Evolutionary conservation across 805 yeast species (phyloP).

Genomic region (Priceomyces castillae): DNA sequence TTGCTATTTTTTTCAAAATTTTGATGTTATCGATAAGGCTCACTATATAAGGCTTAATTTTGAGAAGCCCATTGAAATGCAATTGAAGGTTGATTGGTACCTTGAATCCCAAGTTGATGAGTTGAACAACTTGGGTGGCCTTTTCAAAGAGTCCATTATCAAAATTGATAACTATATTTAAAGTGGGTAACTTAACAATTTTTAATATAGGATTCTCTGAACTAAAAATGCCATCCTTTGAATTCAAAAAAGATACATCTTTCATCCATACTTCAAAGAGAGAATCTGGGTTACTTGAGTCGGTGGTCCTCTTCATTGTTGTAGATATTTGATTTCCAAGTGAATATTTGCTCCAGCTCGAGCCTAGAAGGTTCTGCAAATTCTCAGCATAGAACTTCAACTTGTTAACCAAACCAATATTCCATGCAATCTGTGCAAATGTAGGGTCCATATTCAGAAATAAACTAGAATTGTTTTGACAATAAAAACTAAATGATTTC

Average conservation of each 20-base stretch:
- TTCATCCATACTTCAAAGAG: conserved; percentile 51
- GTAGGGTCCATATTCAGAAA: conserved; percentile 2
- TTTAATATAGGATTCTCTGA: conserved; percentile 11
- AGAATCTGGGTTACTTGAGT: conserved; percentile 42
- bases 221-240: conserved; percentile 3
- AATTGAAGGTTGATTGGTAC: conserved; percentile 53
- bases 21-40: conserved; percentile 51
- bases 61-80: conserved; percentile 48
- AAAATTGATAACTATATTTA: conserved; percentile 48
- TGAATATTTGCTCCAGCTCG: conserved; percentile 37
- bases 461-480: background rate
- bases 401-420: conserved; percentile 19
- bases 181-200: conserved; percentile 2
- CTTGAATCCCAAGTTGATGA: conserved; percentile 49
- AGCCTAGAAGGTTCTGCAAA: conserved; percentile 28
- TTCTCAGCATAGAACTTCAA: conserved; percentile 21
- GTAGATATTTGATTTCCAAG: conserved; percentile 57
- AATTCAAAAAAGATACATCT: conserved; percentile 4
- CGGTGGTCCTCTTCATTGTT: conserved; percentile 46
- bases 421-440: conserved; percentile 14
- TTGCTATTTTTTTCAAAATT: conserved; percentile 32
- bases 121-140: conserved; percentile 53
- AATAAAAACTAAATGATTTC: background rate
- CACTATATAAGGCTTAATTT: conserved; percentile 56
- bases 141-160: conserved; percentile 41